Conservation (phyloP, 495 filamentous ascomycete genomes). For the Neurospora sp. region DNA sequence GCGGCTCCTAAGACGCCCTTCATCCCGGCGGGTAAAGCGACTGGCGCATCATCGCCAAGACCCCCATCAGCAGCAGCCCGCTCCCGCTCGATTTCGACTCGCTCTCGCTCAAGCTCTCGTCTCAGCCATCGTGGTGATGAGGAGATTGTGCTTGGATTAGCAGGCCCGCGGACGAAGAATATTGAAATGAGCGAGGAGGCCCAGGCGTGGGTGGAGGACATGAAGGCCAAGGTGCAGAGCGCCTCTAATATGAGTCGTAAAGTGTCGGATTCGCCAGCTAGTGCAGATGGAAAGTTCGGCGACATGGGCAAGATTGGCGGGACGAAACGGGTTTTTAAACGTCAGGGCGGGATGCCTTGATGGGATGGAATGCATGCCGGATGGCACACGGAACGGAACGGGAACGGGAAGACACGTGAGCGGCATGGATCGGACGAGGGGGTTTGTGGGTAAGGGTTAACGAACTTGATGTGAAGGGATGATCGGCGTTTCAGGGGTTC, state of each 20-base stretch:
- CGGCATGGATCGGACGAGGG: background rate
- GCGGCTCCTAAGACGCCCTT: background rate
- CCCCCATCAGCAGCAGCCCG: slow-evolving; percentile 14
- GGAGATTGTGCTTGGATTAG: slow-evolving; percentile 48
- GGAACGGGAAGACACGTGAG: background rate
- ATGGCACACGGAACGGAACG: background rate
- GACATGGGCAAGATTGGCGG: slow-evolving; percentile 46
- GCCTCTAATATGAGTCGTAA: slow-evolving; percentile 37
- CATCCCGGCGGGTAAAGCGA: background rate
- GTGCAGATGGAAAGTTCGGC: slow-evolving; percentile 34
- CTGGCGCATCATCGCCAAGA: slow-evolving; percentile 10
- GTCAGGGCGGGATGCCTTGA: slow-evolving; percentile 1
- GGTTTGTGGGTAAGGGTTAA: background rate
- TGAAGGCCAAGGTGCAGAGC: slow-evolving; percentile 54
- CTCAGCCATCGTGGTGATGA: slow-evolving; percentile 43
- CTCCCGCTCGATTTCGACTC: slow-evolving; percentile 23
- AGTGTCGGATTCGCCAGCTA: slow-evolving; percentile 10
- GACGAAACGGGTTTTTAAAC: slow-evolving; percentile 46
- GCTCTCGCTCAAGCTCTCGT: slow-evolving; percentile 35
- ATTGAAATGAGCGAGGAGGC: slow-evolving; percentile 53
- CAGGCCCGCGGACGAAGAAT: slow-evolving; percentile 50
- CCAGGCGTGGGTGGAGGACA: slow-evolving; percentile 60
- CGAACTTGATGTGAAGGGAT: background rate
- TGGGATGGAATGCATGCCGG: background rate
- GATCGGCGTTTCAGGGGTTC: background rate